Base-by-base conservation (phyloP, 148 eudicot species). In the Gaultheria prostrata region DNA sequence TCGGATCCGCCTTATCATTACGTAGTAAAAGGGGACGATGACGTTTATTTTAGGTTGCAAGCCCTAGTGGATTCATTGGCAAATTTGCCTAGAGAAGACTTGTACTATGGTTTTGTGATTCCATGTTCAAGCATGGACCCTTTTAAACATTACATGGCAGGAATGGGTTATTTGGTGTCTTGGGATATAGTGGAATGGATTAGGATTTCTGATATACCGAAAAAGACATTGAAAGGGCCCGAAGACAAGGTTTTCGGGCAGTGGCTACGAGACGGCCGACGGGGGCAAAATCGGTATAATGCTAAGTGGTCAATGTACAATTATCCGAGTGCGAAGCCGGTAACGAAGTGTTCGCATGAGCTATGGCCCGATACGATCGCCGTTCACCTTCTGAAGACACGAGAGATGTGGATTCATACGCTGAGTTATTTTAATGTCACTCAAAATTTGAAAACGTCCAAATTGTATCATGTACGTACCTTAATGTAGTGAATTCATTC, bases 161-260 rank as follows among this genome's bases (percentile, higher is more conserved):
- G 99, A 0, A 91, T 93, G 98, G 98, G 95, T 0, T 96, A 89
- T 77, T 75, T 96, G 57, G 82, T 96, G 0, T 94, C 98, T 0
- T 96, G 99, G 98, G 98, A 96, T 28, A 76, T 93, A 2, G 98
- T 89, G 0, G 95, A 96, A 78, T 96, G 99, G 98, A 85, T 96
- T 15, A 86, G 86, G 13, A 82, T 78, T 46, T 94, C 99, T 0
- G 93, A 94, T 67, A 89, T 96, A 1, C 98, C 99, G 0, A 91
- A 86, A 67, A 76, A 81, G 0, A 88, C 89, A 71, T 28, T 91
- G 28, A 89, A 89, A 30, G 98, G 99, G 1, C 97, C 94, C 0
- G 99, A 96, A 80, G 99, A 96, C 59, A 89, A 86, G 61, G 77
- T 89, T 6, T 89, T 96, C 26, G 99, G 99, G 7, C 89, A 91